Percentiles rank a stretch among this genome's conserved stretches.
phyloP scores from a whole-genome alignment of 1,284 basidiomycete species.

The Sanghuangporus weigelae region DNA sequence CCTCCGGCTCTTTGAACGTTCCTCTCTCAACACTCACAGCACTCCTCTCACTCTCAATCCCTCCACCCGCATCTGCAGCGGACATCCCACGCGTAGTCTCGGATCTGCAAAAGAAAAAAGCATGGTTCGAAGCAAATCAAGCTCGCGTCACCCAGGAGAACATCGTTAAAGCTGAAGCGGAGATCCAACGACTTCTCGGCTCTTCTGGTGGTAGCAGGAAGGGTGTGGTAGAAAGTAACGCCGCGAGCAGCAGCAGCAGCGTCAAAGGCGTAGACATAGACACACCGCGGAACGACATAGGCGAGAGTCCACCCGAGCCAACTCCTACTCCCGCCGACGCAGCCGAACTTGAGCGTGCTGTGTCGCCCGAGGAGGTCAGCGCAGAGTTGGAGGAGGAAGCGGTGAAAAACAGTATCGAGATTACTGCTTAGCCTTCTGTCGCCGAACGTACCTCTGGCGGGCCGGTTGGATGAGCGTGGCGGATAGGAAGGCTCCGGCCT shows the following conservation, averaged over 20 bases:
- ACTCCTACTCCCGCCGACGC: constrained; percentile 37
- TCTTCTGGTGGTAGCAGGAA: constrained; percentile 26
- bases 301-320: constrained; percentile 46
- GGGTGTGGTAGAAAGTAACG: background rate
- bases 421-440: constrained; percentile 16
- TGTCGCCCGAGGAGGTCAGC: constrained; percentile 39
- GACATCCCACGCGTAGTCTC: constrained; percentile 86
- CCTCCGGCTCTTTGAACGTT: constrained; percentile 60
- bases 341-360: constrained; percentile 26
- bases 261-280: constrained; percentile 37
- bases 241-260: constrained; percentile 27
- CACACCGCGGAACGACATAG: constrained; percentile 34
- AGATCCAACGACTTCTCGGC: constrained; percentile 63
- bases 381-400: constrained; percentile 44
- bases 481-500: background rate
- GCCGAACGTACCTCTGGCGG: background rate
- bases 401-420: constrained; percentile 27
- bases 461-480: background rate
- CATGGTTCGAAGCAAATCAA: constrained; percentile 87
- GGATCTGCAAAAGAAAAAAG: constrained; percentile 91
- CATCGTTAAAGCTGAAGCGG: constrained; percentile 73
- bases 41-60: constrained; percentile 84
- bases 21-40: constrained; percentile 86
- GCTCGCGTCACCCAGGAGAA: constrained; percentile 64
- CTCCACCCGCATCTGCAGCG: constrained; percentile 73